Evolutionary conservation across 2,329 filamentous ascomycete genomes (phyloP).

Genomic region (Trichoderma lentiforme): DNA sequence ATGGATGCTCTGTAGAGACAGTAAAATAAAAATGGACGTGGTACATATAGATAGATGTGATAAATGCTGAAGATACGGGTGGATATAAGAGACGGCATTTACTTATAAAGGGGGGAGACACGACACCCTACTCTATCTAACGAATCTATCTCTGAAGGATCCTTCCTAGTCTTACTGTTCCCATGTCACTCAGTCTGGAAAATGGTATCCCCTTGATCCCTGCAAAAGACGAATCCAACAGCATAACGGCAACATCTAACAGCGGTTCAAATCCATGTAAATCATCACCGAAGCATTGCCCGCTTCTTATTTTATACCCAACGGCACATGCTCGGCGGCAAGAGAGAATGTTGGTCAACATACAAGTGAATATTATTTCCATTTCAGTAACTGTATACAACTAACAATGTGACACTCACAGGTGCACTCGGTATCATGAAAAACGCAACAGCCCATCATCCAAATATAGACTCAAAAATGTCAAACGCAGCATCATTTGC

Average conservation of each 20-base stretch:
- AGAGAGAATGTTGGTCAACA: not conserved
- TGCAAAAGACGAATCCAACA: not conserved
- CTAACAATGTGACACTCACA: not conserved
- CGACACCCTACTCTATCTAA: not conserved
- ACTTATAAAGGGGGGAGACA: not conserved
- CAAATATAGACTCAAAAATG: not conserved
- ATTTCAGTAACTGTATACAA: not conserved
- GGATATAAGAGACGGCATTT: not conserved
- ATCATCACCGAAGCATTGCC: not conserved
- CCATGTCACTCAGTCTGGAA: not conserved
- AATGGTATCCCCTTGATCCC: not conserved
- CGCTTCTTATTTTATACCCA: not conserved
- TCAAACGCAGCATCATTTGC: not conserved
- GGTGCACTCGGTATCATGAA: constrained; percentile 3
- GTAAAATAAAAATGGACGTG: not conserved
- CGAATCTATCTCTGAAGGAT: not conserved
- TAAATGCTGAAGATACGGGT: not conserved
- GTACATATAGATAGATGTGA: not conserved
- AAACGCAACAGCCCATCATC: not conserved
- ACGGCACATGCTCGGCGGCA: not conserved
- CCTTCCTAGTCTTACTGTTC: not conserved
- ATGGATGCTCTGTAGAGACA: not conserved
- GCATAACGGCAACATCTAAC: not conserved
- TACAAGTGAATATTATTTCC: not conserved
- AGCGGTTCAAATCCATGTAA: not conserved